These are phyloP conservation scores for Candida freyschussii DNA, from an alignment of 1,139 yeast species.

Conservation along the genomic window DNA sequence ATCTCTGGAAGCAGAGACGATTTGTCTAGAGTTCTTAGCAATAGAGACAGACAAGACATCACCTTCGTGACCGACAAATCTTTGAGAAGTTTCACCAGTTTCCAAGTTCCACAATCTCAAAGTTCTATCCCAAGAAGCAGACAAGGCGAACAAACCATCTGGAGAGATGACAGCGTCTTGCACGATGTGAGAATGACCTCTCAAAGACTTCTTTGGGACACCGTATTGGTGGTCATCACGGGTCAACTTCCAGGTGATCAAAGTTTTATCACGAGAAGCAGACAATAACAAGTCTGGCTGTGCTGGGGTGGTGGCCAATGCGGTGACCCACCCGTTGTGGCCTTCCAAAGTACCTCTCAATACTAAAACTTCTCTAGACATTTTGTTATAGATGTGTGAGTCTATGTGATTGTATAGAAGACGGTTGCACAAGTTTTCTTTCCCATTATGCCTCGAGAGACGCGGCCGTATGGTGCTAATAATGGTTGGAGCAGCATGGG, in stretches of 20 bases:
- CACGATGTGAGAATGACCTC: conserved; percentile 99
- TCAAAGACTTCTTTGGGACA: conserved; percentile 95
- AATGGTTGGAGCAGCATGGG: conserved; percentile 6
- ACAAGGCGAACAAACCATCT: conserved; percentile 97
- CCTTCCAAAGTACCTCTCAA: conserved; percentile 99
- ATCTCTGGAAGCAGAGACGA: conserved; percentile 98
- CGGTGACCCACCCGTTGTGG: conserved; percentile 94
- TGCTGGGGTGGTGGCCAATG: conserved; percentile 97
- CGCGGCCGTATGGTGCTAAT: background rate
- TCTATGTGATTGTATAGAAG: conserved; percentile 1
- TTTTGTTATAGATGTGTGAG: conserved; percentile 23
- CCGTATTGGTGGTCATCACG: conserved; percentile 97
- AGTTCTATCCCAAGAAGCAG: conserved; percentile 99
- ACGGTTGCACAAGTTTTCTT: conserved; percentile 7
- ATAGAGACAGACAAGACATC: conserved; percentile 97
- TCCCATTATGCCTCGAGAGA: background rate
- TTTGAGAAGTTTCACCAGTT: conserved; percentile 90
- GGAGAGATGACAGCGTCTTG: conserved; percentile 97
- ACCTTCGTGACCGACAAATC: conserved; percentile 97
- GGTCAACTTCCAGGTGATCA: conserved; percentile 98
- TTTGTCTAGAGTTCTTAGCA: conserved; percentile 96
- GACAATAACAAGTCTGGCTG: conserved; percentile 98
- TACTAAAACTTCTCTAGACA: conserved; percentile 93
- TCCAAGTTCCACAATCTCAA: conserved; percentile 98
- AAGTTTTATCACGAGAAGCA: conserved; percentile 98